These are phyloP conservation scores for Cladophialophora bantiana DNA, from an alignment of 2,329 filamentous ascomycete species.

Conservation along the genomic window DNA sequence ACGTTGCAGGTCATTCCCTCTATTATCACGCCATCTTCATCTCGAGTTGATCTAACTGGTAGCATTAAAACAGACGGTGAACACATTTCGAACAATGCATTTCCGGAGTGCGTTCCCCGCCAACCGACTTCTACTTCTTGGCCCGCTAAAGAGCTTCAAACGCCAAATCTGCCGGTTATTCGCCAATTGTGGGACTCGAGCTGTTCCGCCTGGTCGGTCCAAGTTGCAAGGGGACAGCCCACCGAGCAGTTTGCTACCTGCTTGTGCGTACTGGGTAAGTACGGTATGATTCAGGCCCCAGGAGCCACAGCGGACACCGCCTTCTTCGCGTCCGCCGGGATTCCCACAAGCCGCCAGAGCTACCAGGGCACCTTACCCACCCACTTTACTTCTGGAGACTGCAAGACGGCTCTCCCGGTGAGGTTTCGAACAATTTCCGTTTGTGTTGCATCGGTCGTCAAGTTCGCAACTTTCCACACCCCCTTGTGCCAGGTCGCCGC, in stretches of 20 bases:
- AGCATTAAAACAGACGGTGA: constrained; percentile 22
- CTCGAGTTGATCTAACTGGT: neutral
- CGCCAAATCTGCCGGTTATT: neutral
- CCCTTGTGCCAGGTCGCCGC: constrained; percentile 11
- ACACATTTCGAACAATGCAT: constrained; percentile 25
- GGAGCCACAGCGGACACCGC: constrained; percentile 30
- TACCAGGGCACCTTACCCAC: constrained; percentile 21
- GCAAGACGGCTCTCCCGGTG: constrained; percentile 24
- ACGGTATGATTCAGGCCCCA: no score
- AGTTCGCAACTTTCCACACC: constrained; percentile 12
- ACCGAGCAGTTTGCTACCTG: constrained; percentile 17
- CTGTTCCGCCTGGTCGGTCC: constrained; percentile 23
- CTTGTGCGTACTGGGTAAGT: no score
- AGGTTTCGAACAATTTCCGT: constrained; percentile 34
- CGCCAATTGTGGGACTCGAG: constrained; percentile 3
- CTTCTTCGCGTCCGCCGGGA: constrained; percentile 32
- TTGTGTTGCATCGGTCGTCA: constrained; percentile 27
- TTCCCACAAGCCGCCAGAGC: constrained; percentile 35
- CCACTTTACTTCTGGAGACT: constrained; percentile 26
- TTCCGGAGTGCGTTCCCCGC: constrained; percentile 6
- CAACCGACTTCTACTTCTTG: constrained; percentile 4
- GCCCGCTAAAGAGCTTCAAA: constrained; percentile 1
- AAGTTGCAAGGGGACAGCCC: constrained; percentile 20
- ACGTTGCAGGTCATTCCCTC: constrained; percentile 7
- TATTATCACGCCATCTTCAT: constrained; percentile 7